Evolutionary conservation across 1,139 yeast genomes (phyloP), one percentile per base, ranked within the genome.

Genomic region (Candida albicans): DNA sequence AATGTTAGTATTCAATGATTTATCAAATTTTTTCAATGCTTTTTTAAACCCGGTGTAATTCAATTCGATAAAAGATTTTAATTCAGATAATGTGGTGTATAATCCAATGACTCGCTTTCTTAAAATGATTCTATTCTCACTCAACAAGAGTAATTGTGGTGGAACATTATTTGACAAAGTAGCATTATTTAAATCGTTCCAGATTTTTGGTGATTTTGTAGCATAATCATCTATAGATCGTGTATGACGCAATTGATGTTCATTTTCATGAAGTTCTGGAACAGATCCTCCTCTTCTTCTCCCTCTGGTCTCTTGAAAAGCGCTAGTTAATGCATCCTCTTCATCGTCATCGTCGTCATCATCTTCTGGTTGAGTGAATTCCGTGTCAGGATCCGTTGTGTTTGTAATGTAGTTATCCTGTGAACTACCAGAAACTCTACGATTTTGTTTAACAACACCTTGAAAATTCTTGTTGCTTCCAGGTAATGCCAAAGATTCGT

Each of bases 1-100:
- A 44, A 73, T 52, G 35, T 61, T 55, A 7, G 77, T 68, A 43
- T 72, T 64, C 48, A 84, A 64, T 4, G 82, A 78, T 60, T 83
- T 84, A 59, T 84, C 90, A 56, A 82, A 83, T 57, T 84, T 84
- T 54, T 84, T 84, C 51, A 82, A 71, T 15, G 86, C 86, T 52
- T 84, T 84, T 46, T 76, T 73, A 61, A 83, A 83, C 14, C 88
- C 89, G 14, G 85, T 80, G 47, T 78, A 75, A 58, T 84, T 84
- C 52, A 84, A 68, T 54, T 84, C 89, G 44, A 83, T 75, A 56
- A 67, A 84, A 0, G 88, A 81, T 54, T 82, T 82, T 49, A 84
- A 67, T 57, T 84, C 88, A 6, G 84, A 79, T 33, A 83, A 60
- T 7, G 82, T 81, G 35, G 86, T 78, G 57, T 69, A 84, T 42